These are phyloP conservation scores for Neovahlkampfia damariscottae DNA, from an alignment of 78 protist species.

Conservation along the genomic window DNA sequence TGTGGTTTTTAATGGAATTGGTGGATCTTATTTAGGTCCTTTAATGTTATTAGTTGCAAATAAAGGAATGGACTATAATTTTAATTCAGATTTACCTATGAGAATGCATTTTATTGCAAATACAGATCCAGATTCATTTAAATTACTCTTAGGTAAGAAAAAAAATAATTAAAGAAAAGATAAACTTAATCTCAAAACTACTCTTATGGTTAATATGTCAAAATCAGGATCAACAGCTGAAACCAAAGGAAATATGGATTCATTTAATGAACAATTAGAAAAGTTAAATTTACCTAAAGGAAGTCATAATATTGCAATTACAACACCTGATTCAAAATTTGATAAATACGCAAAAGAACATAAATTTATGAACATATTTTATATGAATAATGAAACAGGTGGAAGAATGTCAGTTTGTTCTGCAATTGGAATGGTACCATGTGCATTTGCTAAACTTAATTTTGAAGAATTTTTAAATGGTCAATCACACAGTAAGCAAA, in stretches of 20 bases:
- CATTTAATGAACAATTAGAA: slow-evolving; percentile 1
- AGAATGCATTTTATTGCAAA: slow-evolving; percentile 31
- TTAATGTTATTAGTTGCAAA: slow-evolving; percentile 28
- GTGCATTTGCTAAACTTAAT: slow-evolving; percentile 36
- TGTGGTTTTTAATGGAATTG: slow-evolving; percentile 46
- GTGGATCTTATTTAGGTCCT: slow-evolving; percentile 53
- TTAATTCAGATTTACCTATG: slow-evolving; percentile 1
- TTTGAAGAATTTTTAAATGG: slow-evolving; percentile 42
- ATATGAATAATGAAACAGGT: slow-evolving; percentile 36
- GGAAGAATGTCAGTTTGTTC: slow-evolving; percentile 33
- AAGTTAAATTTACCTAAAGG: neutral
- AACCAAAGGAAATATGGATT: slow-evolving; percentile 31
- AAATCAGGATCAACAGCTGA: slow-evolving; percentile 43
- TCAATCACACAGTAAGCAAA: too few species aligned
- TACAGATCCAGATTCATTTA: slow-evolving; percentile 40
- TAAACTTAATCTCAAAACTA: slow-evolving; percentile 7
- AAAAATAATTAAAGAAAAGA: too few species aligned
- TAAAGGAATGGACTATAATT: slow-evolving; percentile 16
- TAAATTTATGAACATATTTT: neutral
- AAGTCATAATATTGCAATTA: slow-evolving; percentile 28
- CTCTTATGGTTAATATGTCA: slow-evolving; percentile 35
- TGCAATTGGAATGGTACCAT: slow-evolving; percentile 51
- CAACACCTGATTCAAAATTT: slow-evolving; percentile 25
- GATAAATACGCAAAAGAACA: slow-evolving; percentile 20
- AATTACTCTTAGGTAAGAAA: too few species aligned